Percentiles rank a stretch among this genome's conserved stretches.
Evolutionary conservation across 2,329 filamentous ascomycete genomes (phyloP).

Genomic region (Xylaria sp.): DNA sequence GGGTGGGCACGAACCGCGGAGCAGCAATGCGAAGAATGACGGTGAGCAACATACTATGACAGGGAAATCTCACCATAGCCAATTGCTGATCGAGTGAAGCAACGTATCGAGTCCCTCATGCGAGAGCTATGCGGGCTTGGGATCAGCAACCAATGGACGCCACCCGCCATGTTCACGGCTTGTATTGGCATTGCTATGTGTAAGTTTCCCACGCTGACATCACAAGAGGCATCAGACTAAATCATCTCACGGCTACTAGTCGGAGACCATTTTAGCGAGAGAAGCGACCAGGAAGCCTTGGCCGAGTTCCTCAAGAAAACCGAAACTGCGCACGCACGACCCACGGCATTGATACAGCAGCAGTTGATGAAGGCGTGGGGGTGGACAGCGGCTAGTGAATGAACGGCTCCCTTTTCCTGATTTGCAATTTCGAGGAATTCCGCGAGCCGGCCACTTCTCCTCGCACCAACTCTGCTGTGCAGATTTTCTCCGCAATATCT

Average conservation of each 20-base stretch:
- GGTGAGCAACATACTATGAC: constrained; percentile 45
- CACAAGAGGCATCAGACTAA: neutral
- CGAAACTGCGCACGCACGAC: constrained; percentile 63
- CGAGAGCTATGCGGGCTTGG: constrained; percentile 69
- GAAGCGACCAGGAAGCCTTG: constrained; percentile 60
- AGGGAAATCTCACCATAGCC: constrained; percentile 2
- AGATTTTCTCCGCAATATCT: neutral
- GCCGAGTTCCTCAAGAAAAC: constrained; percentile 60
- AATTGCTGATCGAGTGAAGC: constrained; percentile 47
- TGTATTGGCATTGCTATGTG: constrained; percentile 67
- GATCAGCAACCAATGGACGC: constrained; percentile 64
- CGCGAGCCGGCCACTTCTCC: neutral
- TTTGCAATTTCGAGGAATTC: constrained; percentile 8
- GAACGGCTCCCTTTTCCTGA: constrained; percentile 19
- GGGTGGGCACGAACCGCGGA: constrained; percentile 55
- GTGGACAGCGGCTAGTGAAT: constrained; percentile 51
- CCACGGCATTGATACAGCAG: constrained; percentile 59
- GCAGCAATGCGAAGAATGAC: constrained; percentile 55
- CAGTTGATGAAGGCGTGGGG: constrained; percentile 63
- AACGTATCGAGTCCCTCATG: constrained; percentile 60
- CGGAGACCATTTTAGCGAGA: constrained; percentile 61
- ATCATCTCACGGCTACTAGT: constrained; percentile 43
- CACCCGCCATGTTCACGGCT: constrained; percentile 66
- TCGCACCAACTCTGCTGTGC: neutral
- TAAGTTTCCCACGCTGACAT: constrained; percentile 42